phyloP scores from a whole-genome alignment of 495 filamentous ascomycete species.

The Neurospora sp. region DNA sequence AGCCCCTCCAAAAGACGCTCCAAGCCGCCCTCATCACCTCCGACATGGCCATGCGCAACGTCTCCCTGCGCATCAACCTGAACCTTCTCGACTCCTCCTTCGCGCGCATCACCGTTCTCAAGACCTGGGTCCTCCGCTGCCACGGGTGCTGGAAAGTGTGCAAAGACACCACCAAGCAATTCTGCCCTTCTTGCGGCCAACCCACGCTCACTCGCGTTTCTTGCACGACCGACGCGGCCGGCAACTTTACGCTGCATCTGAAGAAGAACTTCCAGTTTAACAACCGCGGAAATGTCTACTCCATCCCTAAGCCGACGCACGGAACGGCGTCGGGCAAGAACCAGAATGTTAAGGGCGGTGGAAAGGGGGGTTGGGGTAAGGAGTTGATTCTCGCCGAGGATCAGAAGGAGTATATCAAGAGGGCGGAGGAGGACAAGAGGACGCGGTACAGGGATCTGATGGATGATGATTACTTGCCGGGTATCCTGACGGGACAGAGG shows the following conservation, averaged over 20 bases:
- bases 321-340: slow-evolving; percentile 65
- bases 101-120: slow-evolving; percentile 65
- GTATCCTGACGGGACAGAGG: slow-evolving; percentile 73
- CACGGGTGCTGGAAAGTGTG: slow-evolving; percentile 86
- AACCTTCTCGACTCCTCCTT: slow-evolving; percentile 74
- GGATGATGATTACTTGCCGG: slow-evolving; percentile 88
- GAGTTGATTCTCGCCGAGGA: slow-evolving; percentile 80
- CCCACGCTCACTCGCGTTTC: slow-evolving; percentile 76
- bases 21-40: slow-evolving; percentile 81
- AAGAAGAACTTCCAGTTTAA: slow-evolving; percentile 97
- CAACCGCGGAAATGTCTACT: slow-evolving; percentile 78
- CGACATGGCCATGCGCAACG: slow-evolving; percentile 96
- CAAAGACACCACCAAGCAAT: slow-evolving; percentile 80
- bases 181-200: slow-evolving; percentile 86
- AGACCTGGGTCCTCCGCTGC: slow-evolving; percentile 82
- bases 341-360: slow-evolving; percentile 53
- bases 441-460: slow-evolving; percentile 71
- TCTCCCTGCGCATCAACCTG: slow-evolving; percentile 86
- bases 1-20: slow-evolving; percentile 51
- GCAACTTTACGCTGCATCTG: slow-evolving; percentile 77
- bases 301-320: slow-evolving; percentile 80
- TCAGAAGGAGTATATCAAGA: slow-evolving; percentile 81
- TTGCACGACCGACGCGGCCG: slow-evolving; percentile 70
- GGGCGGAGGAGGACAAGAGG: slow-evolving; percentile 51
- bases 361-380: slow-evolving; percentile 78